Evolutionary conservation across 208 protist species (phyloP).

Genomic region (Trypanosoma melophagium): DNA sequence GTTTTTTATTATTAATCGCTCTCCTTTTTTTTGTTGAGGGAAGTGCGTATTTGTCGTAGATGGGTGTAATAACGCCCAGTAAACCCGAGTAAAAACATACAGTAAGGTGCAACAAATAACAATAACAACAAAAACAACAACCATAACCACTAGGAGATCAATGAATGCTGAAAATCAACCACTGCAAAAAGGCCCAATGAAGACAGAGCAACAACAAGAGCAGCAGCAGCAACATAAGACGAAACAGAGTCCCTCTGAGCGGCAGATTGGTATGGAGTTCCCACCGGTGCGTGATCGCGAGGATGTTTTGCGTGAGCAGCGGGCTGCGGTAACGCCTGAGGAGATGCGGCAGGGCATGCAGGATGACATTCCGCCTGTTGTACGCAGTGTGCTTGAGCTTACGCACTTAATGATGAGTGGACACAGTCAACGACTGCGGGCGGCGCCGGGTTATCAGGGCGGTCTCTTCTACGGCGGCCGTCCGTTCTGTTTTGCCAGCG

Average conservation of each 20-base stretch:
- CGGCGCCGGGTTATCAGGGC: constrained; percentile 71
- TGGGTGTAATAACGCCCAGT: no score
- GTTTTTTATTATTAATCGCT: no score
- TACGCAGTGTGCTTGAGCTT: constrained; percentile 81
- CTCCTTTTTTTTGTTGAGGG: no score
- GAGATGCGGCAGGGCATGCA: constrained; percentile 58
- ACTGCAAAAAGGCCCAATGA: no score
- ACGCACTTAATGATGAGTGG: constrained; percentile 76
- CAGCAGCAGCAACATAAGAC: not conserved
- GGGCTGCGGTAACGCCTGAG: constrained; percentile 44
- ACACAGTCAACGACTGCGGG: constrained; percentile 75
- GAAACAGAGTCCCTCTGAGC: not conserved
- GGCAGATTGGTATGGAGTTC: constrained; percentile 62
- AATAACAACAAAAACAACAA: no score
- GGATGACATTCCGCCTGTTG: constrained; percentile 72
- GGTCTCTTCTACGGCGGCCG: constrained; percentile 77
- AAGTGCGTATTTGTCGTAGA: no score
- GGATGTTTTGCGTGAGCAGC: constrained; percentile 45
- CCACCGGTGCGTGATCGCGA: constrained; percentile 63
- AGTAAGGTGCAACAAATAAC: no score
- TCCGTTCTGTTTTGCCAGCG: constrained; percentile 80
- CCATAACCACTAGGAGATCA: no score
- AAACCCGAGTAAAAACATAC: no score
- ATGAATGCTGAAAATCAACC: no score
- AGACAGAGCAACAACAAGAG: not conserved